These are phyloP conservation scores for Pichia californica DNA, from an alignment of 805 yeast genomes.

Conservation along the genomic window DNA sequence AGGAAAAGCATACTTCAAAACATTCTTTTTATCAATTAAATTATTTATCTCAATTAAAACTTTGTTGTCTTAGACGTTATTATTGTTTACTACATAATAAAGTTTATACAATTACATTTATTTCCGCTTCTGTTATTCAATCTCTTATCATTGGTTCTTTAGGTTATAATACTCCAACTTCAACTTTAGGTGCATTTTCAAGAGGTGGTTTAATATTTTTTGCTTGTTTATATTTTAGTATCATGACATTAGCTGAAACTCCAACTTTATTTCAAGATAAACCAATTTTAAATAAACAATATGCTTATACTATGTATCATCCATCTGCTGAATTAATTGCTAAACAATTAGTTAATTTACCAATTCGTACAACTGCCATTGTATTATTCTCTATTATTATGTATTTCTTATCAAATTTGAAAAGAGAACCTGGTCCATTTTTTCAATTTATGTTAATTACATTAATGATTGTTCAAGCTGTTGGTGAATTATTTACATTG, in stretches of 20 bases:
- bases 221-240: conserved; percentile 52
- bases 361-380: conserved; percentile 46
- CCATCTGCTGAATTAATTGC: conserved; percentile 61
- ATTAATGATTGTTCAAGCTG: conserved; percentile 32
- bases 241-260: conserved; percentile 57
- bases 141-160: conserved; percentile 57
- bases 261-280: conserved; percentile 52
- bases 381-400: conserved; percentile 38
- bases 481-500: conserved; percentile 47
- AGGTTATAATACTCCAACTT: conserved; percentile 43
- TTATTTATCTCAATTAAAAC: conserved; percentile 43
- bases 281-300: conserved; percentile 59
- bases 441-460: conserved; percentile 43
- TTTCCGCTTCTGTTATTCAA: conserved; percentile 48
- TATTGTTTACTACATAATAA: conserved; percentile 51
- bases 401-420: conserved; percentile 51
- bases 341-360: conserved; percentile 49
- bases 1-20: conserved; percentile 35
- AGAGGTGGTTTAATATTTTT: conserved; percentile 61
- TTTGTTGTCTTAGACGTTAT: conserved; percentile 47
- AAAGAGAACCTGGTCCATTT: conserved; percentile 48
- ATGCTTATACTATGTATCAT: conserved; percentile 54
- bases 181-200: conserved; percentile 51
- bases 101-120: conserved; percentile 42
- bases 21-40: conserved; percentile 34